These are phyloP conservation scores for Epichloe aotearoae DNA, from an alignment of 2,329 filamentous ascomycete species.

Conservation along the genomic window DNA sequence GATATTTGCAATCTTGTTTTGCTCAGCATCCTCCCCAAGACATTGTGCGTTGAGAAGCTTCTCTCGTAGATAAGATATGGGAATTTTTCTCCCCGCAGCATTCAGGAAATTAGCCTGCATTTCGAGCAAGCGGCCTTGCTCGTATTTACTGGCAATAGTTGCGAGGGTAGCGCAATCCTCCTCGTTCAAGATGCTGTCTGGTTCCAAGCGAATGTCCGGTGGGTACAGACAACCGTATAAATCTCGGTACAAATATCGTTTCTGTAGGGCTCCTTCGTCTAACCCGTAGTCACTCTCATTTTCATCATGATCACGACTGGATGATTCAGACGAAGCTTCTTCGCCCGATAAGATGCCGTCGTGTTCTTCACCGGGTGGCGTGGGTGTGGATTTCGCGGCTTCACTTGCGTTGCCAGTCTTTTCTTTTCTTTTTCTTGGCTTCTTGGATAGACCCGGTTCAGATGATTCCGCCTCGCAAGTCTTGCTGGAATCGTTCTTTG, in stretches of 20 bases:
- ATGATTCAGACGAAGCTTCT: slow-evolving; percentile 14
- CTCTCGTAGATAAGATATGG: slow-evolving; percentile 22
- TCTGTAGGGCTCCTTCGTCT: slow-evolving; percentile 12
- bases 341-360: slow-evolving; percentile 13
- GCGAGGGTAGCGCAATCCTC: slow-evolving; percentile 24
- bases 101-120: slow-evolving; percentile 32
- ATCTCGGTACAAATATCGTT: slow-evolving; percentile 19
- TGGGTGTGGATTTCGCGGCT: too few species aligned
- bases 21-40: background rate
- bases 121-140: slow-evolving; percentile 24
- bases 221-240: slow-evolving; percentile 20
- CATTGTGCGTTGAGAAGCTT: slow-evolving; percentile 10
- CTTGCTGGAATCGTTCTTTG: background rate
- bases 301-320: background rate
- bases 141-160: slow-evolving; percentile 19
- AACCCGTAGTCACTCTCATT: slow-evolving; percentile 3
- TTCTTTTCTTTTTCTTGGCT: too few species aligned
- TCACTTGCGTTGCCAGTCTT: too few species aligned
- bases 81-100: slow-evolving; percentile 27
- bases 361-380: background rate
- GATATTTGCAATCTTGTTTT: background rate
- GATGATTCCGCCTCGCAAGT: too few species aligned
- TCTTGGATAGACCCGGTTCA: too few species aligned
- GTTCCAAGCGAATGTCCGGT: slow-evolving; percentile 7
- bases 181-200: slow-evolving; percentile 14